Percentiles rank a stretch among this genome's conserved stretches.
phyloP scores from a whole-genome alignment of 1,284 basidiomycete species.

The Abortiporus biennis region DNA sequence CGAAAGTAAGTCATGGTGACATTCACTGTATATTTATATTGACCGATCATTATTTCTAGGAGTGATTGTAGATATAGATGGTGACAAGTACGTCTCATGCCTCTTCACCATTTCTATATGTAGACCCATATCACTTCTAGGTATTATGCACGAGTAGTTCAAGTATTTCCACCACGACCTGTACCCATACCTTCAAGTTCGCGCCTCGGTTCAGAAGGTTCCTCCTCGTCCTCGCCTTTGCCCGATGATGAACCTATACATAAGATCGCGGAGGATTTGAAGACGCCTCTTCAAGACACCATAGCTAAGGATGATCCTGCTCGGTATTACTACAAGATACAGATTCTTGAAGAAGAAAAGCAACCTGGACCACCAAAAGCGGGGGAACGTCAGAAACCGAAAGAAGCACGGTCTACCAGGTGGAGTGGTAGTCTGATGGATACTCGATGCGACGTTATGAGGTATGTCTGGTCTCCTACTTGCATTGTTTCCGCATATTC shows the following conservation, averaged over 20 bases:
- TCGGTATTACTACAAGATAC: slow-evolving; percentile 84
- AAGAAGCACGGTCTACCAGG: slow-evolving; percentile 42
- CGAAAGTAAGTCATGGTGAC: slow-evolving; percentile 64
- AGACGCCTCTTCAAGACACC: slow-evolving; percentile 67
- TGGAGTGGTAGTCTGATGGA: slow-evolving; percentile 73
- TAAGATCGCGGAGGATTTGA: slow-evolving; percentile 75
- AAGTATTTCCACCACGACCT: slow-evolving; percentile 60
- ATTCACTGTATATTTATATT: slow-evolving; percentile 6
- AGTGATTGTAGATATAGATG: slow-evolving; percentile 78
- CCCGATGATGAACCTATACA: slow-evolving; percentile 37
- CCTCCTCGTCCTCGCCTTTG: slow-evolving; percentile 23
- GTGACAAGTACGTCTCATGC: slow-evolving; percentile 61
- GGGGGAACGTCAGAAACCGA: slow-evolving; percentile 36
- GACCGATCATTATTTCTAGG: slow-evolving; percentile 36
- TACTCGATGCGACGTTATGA: slow-evolving; percentile 74
- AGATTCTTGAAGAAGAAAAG: slow-evolving; percentile 74
- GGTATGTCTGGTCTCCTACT: slow-evolving; percentile 40
- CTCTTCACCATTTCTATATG: slow-evolving; percentile 17
- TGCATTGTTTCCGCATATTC: slow-evolving; percentile 1
- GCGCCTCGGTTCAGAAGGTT: slow-evolving; percentile 17
- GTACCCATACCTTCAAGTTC: slow-evolving; percentile 14
- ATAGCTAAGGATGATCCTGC: slow-evolving; percentile 71
- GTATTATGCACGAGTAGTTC: slow-evolving; percentile 72
- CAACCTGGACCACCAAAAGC: slow-evolving; percentile 59
- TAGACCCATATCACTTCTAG: slow-evolving; percentile 36